phyloP scores from a whole-genome alignment of 2,329 filamentous ascomycete species.

The Stachybotrys chlorohalonatus region DNA sequence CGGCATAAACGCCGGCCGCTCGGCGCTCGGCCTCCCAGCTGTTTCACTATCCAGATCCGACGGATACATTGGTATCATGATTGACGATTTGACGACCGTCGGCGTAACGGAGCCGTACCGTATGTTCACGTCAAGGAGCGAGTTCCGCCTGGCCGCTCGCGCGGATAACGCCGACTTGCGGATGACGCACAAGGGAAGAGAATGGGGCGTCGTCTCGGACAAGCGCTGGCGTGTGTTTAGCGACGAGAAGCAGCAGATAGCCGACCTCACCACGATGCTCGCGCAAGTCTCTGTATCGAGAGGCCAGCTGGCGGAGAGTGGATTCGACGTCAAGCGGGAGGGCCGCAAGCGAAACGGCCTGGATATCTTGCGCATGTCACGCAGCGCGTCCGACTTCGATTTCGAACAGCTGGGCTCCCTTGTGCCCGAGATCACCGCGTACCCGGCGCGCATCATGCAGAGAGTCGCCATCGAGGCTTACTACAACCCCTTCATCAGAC shows the following conservation, averaged over 20 bases:
- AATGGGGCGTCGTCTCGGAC: constrained; percentile 71
- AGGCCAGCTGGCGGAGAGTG: constrained; percentile 57
- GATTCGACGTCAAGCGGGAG: constrained; percentile 62
- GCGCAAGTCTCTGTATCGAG: constrained; percentile 47
- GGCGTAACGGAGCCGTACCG: constrained; percentile 94
- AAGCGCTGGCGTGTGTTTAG: constrained; percentile 64
- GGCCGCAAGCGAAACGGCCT: constrained; percentile 61
- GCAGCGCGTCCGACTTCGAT: constrained; percentile 31
- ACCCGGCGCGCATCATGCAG: constrained; percentile 48
- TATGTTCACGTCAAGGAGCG: constrained; percentile 95
- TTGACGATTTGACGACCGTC: constrained; percentile 94
- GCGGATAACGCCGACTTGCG: constrained; percentile 90
- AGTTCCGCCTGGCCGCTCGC: constrained; percentile 87
- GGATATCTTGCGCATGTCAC: constrained; percentile 66
- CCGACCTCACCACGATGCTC: constrained; percentile 54
- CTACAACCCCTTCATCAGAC: constrained; percentile 78
- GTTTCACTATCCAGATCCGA: constrained; percentile 71
- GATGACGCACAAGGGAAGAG: constrained; percentile 68
- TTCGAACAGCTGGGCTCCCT: constrained; percentile 47
- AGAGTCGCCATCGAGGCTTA: constrained; percentile 73
- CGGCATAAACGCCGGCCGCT: constrained; percentile 87
- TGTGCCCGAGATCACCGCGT: constrained; percentile 48
- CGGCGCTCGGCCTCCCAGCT: constrained; percentile 54
- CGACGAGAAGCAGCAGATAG: constrained; percentile 58
- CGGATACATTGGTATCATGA: constrained; percentile 97